A percentile compares a stretch with the other conserved stretches of the same genome.
These are phyloP conservation scores for Aspergillus cejpii DNA, from an alignment of 2,329 filamentous ascomycete genomes.

Conservation along the genomic window DNA sequence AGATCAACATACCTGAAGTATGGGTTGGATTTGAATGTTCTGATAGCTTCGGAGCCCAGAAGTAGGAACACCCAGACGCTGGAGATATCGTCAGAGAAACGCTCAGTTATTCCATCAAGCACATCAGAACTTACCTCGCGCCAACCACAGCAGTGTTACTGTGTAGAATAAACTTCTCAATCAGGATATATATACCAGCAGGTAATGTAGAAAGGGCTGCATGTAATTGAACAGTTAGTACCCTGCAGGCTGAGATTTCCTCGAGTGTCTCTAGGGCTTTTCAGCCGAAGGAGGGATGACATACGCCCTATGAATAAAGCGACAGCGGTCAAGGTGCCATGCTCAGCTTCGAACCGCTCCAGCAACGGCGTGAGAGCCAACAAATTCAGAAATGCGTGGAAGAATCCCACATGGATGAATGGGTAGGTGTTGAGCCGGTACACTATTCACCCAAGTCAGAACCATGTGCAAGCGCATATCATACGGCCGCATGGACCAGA, in stretches of 20 bases:
- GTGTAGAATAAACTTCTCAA: conserved; percentile 67
- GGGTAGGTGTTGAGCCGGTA: conserved; percentile 91
- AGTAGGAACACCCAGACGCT: conserved; percentile 93
- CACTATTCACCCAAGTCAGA: conserved; percentile 49
- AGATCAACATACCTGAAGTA: conserved; percentile 52
- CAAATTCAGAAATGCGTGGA: conserved; percentile 75
- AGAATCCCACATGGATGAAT: conserved; percentile 71
- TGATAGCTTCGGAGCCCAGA: conserved; percentile 75
- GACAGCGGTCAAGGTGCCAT: conserved; percentile 82
- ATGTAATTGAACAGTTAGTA: conserved; percentile 14
- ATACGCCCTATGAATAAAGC: conserved; percentile 84
- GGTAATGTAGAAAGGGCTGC: conserved; percentile 75
- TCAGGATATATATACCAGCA: conserved; percentile 68
- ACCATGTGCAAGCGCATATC: neutral
- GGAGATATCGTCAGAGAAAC: conserved; percentile 11
- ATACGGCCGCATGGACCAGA: conserved; percentile 2
- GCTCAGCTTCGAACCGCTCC: conserved; percentile 87
- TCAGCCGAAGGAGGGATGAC: conserved; percentile 33
- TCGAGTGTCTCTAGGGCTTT: conserved; percentile 1
- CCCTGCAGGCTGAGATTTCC: neutral
- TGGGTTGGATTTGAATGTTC: conserved; percentile 75
- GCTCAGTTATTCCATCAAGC: neutral
- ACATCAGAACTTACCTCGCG: conserved; percentile 56
- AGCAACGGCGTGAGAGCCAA: conserved; percentile 77
- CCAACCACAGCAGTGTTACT: conserved; percentile 71